Base-by-base conservation (phyloP, 1,284 basidiomycete genomes). In the Moesziomyces sp. region DNA sequence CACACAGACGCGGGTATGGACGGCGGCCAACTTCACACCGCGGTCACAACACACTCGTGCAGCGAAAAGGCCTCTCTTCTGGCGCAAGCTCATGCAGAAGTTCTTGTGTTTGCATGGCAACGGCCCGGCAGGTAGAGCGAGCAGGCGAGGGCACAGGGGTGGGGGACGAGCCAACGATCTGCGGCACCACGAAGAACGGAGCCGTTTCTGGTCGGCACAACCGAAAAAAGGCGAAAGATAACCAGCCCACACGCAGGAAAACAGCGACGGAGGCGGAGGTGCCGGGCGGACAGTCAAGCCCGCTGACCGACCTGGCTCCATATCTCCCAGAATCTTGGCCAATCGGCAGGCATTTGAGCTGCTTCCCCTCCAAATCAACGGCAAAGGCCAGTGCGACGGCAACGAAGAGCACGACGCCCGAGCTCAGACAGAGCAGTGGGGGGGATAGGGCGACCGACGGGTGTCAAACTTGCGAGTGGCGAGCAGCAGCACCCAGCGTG, bases 301-400 rank as follows among this genome's bases (percentile, higher is more conserved):
- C 48, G 64, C 57, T 67, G 58, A 67, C 64, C 43, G 50, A 61
- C 54, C 28, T 24, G 21, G 21, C 30, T 53, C 51, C 66, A 68
- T 68, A 68, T 68, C 66, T 68, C 58, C 50, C 51, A 68, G 59
- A 68, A 46, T 69, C 66, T 69, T 69, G 66, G 66, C 66, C 66
- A 69, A 69, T 69, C 59, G 55, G 66, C 66, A 58, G 66, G 59
- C 66, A 69, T 69, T 58, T 58, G 66, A 52, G 26, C 46, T 58
- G 65, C 59, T 48, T 59, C 62, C 13, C 14, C 13, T 16, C 35
- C 11, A 38, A 38, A 38, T 11, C 35, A 38, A 38, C 35, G 35
- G 35, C 35, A 38, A 38, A 6, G 35, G 35, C 14, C 16, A 38
- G 35, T 3, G 52, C 40, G 47, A 50, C 43, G 52, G 30, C 35